Percentiles rank a stretch among this genome's conserved stretches.
Evolutionary conservation across 305 asterid species (phyloP).

Genomic region (Vinca major): DNA sequence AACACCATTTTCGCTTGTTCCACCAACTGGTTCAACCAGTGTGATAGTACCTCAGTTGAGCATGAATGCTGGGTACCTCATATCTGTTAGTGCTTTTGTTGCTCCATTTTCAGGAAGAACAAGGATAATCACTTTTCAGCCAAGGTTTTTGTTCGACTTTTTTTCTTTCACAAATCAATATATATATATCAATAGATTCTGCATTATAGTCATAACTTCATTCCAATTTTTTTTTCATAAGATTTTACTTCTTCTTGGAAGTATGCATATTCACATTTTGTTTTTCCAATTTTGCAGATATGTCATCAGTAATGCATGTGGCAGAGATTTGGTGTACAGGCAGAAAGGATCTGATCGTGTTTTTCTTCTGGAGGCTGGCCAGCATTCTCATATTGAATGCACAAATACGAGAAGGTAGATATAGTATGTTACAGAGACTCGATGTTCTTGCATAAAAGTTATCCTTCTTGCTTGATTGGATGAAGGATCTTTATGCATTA

Average conservation of each 20-base stretch:
- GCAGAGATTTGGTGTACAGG: slow-evolving; percentile 69
- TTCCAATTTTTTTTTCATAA: slow-evolving; percentile 2
- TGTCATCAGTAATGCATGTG: slow-evolving; percentile 87
- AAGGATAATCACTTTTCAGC: slow-evolving; percentile 81
- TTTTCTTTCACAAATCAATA: background rate
- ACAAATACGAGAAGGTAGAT: slow-evolving; percentile 72
- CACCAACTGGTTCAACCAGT: slow-evolving; percentile 84
- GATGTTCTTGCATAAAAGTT: background rate
- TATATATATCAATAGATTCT: background rate
- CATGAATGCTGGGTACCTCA: slow-evolving; percentile 53
- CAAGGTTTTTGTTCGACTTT: slow-evolving; percentile 42
- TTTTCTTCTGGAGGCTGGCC: slow-evolving; percentile 57
- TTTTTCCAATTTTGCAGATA: slow-evolving; percentile 43
- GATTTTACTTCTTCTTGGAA: slow-evolving; percentile 8
- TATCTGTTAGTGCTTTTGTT: slow-evolving; percentile 80
- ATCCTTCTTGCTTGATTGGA: background rate
- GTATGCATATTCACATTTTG: slow-evolving; percentile 11
- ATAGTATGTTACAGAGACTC: background rate
- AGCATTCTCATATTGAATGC: slow-evolving; percentile 78
- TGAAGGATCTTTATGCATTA: background rate
- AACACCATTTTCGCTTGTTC: slow-evolving; percentile 67
- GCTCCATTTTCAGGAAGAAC: slow-evolving; percentile 93
- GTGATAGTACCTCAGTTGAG: slow-evolving; percentile 74
- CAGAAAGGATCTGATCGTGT: slow-evolving; percentile 82
- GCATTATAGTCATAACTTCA: background rate